Conservation (phyloP, 208 protist species). For the Trypanosomatidae sp. region DNA sequence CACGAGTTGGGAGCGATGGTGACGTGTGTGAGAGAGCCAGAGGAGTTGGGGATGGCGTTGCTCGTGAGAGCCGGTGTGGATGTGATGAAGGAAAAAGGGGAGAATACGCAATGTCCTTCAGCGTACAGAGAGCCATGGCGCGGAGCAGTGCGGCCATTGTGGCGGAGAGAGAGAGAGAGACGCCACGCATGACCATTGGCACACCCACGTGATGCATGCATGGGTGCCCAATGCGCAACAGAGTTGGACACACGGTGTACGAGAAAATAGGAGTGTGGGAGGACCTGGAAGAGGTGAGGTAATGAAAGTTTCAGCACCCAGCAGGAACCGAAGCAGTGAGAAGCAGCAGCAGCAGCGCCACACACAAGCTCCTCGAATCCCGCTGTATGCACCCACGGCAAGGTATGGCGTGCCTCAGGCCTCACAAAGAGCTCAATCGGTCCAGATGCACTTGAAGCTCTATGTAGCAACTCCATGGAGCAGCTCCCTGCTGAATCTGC, state of each 20-base stretch:
- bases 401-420: neutral
- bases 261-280: neutral
- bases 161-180: neutral
- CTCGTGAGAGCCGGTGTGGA: neutral
- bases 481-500: neutral
- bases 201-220: neutral
- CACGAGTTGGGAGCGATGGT: neutral
- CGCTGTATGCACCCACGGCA: neutral
- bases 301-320: neutral
- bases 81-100: neutral
- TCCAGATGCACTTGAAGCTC: neutral
- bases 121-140: neutral
- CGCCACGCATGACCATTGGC: neutral
- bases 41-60: neutral
- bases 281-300: neutral
- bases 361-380: neutral
- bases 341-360: neutral
- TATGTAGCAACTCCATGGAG: neutral
- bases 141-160: neutral
- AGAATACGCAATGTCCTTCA: neutral
- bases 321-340: neutral
- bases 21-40: neutral
- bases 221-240: neutral
- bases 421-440: neutral
- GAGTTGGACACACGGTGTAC: neutral